Percentiles rank a stretch among this genome's conserved stretches.
phyloP scores from a whole-genome alignment of 2,329 filamentous ascomycete genomes.

The Akanthomyces muscarius region DNA sequence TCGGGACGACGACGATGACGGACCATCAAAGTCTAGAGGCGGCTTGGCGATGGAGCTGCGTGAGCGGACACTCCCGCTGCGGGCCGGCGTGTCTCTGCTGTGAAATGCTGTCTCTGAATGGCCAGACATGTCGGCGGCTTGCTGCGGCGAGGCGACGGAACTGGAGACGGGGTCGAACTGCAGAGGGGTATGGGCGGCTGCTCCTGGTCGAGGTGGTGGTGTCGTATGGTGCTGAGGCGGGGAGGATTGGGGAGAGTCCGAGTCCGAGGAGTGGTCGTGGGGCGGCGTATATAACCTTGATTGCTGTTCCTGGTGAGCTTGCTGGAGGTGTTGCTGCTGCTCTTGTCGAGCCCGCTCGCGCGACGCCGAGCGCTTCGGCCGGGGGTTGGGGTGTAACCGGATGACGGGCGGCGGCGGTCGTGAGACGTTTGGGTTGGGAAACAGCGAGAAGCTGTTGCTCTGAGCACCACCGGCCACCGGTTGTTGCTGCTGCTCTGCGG shows the following conservation, averaged over 20 bases:
- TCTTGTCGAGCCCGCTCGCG: slow-evolving; percentile 26
- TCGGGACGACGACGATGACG: slow-evolving; percentile 20
- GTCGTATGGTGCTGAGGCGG: slow-evolving; percentile 30
- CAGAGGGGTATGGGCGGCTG: slow-evolving; percentile 27
- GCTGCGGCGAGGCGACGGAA: slow-evolving; percentile 23
- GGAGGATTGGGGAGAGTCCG: slow-evolving; percentile 22
- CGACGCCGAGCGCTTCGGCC: slow-evolving; percentile 35
- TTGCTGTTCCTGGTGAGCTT: slow-evolving; percentile 8
- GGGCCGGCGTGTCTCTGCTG: slow-evolving; percentile 46
- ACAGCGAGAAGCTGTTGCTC: slow-evolving; percentile 49
- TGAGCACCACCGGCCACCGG: slow-evolving; percentile 18
- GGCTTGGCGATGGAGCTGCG: slow-evolving; percentile 56
- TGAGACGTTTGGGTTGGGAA: slow-evolving; percentile 47
- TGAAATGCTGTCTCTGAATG: slow-evolving; percentile 50
- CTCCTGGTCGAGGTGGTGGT: slow-evolving; percentile 24
- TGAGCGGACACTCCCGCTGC: slow-evolving; percentile 46
- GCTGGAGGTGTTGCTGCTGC: slow-evolving; percentile 21
- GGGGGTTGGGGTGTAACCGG: slow-evolving; percentile 39
- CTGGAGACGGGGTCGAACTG: slow-evolving; percentile 21
- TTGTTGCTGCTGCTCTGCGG: slow-evolving; percentile 33
- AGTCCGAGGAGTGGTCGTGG: slow-evolving; percentile 15
- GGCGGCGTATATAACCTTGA: slow-evolving; percentile 9
- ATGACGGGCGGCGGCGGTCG: slow-evolving; percentile 33
- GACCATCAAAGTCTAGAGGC: slow-evolving; percentile 34
- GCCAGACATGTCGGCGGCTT: slow-evolving; percentile 39